phyloP scores from a whole-genome alignment of 495 filamentous ascomycete genomes.

The Tuber umbilicatum region DNA sequence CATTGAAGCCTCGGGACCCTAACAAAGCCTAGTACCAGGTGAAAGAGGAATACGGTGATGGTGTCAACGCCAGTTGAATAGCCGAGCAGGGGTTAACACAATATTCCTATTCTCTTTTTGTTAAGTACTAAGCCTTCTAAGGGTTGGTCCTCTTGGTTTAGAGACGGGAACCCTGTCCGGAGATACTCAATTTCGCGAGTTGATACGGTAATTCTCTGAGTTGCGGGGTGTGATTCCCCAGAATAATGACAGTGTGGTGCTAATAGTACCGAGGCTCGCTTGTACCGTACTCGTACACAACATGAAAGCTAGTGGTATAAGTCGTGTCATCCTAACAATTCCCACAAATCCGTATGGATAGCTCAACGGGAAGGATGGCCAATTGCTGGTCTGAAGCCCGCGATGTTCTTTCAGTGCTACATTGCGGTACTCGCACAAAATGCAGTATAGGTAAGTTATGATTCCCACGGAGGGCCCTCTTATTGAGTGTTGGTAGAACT shows the following conservation, averaged over 20 bases:
- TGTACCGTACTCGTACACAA: too few relatives aligned
- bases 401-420: not conserved
- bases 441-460: not conserved
- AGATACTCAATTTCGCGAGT: too few relatives aligned
- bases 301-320: constrained; percentile 13
- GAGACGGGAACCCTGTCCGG: too few relatives aligned
- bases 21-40: too few relatives aligned
- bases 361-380: not conserved
- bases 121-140: too few relatives aligned
- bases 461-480: not conserved
- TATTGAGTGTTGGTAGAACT: not conserved
- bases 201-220: too few relatives aligned
- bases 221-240: constrained; percentile 18
- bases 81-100: too few relatives aligned
- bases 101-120: too few relatives aligned
- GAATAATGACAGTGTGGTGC: not conserved
- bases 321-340: not conserved
- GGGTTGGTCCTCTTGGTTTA: too few relatives aligned
- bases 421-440: not conserved
- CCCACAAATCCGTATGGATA: not conserved
- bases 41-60: too few relatives aligned
- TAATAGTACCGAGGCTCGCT: constrained; percentile 35
- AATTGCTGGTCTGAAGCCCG: not conserved
- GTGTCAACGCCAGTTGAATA: too few relatives aligned
- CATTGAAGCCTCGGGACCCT: too few relatives aligned